Evolutionary conservation across 2,329 filamentous ascomycete genomes (phyloP).

Genomic region (Penicillium sp.): DNA sequence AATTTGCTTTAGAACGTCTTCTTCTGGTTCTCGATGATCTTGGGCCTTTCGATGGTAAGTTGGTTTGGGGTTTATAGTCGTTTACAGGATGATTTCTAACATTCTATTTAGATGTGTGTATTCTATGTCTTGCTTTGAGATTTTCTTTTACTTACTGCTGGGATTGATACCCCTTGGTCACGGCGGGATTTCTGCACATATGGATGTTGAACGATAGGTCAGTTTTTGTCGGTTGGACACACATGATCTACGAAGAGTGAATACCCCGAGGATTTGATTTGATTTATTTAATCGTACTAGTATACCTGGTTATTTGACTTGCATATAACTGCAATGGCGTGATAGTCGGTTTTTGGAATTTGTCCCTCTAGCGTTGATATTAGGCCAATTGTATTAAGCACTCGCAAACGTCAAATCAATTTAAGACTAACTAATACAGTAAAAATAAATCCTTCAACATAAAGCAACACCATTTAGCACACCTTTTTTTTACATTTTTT

Average conservation of each 20-base stretch:
- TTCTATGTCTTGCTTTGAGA: slow-evolving; percentile 55
- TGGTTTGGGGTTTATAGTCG: not conserved
- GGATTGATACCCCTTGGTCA: not conserved
- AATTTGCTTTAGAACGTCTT: slow-evolving; percentile 63
- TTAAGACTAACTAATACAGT: not conserved
- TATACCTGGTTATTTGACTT: not conserved
- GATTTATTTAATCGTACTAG: not conserved
- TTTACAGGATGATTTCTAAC: not conserved
- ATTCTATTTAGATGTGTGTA: slow-evolving; percentile 53
- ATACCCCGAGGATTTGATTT: not conserved
- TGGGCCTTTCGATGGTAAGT: slow-evolving; percentile 77
- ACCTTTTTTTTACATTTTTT: not conserved
- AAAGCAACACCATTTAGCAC: not conserved
- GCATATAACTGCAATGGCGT: not conserved
- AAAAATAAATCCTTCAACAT: not conserved
- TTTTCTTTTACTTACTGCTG: not conserved
- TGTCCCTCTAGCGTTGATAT: not conserved
- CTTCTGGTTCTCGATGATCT: slow-evolving; percentile 90
- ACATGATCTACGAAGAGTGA: not conserved
- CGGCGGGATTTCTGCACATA: not conserved
- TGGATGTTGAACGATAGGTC: not conserved
- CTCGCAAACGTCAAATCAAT: not conserved
- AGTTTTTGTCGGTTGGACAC: not conserved
- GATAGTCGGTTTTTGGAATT: not conserved
- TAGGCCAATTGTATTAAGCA: not conserved